Evolutionary conservation across 2,329 filamentous ascomycete genomes (phyloP), one percentile per base, ranked within the genome.

Genomic region (Aspergillus persii): DNA sequence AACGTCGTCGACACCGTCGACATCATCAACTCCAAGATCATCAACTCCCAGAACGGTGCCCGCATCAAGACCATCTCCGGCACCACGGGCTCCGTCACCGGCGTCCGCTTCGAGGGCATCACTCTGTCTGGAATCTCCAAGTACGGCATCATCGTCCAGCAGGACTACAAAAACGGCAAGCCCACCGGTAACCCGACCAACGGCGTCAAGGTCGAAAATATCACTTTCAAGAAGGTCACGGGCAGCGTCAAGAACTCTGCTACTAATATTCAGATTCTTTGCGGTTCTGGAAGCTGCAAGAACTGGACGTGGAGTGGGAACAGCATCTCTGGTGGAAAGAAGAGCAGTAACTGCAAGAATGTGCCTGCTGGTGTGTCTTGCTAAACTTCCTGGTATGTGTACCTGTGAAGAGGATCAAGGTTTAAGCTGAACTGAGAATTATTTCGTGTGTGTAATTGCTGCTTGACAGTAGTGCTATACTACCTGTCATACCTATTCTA

Each of bases 51-150:
- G 53, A 74, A 71, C 44, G 71, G 71, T 57, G 66, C 65, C 33
- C 67, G 64, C 33, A 68, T 71, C 66, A 87, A 87, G 77, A 83
- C 82, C 11, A 78, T 82, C 31, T 80, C 73, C 47, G 80, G 74
- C 50, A 78, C 77, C 3, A 85, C 80, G 1, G 85, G 84, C 49
- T 75, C 77, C 3, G 81, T 87, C 59, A 74, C 69, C 26, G 77
- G 76, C 53, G 73, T 87, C 30, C 84, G 79, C 1, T 86, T 84
- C 74, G 74, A 74, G 48, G 74, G 77, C 57, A 86, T 86, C 69
- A 80, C 75, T 1, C 74, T 86, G 1, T 77, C 73, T 36, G 69
- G 71, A 46, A 84, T 85, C 66, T 71, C 79, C 54, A 74, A 81
- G 50, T 61, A 85, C 68, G 83, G 82, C 33, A 80, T 87, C 59